Base-by-base conservation (phyloP, 805 yeast genomes). In the Candida yuanshanica region DNA sequence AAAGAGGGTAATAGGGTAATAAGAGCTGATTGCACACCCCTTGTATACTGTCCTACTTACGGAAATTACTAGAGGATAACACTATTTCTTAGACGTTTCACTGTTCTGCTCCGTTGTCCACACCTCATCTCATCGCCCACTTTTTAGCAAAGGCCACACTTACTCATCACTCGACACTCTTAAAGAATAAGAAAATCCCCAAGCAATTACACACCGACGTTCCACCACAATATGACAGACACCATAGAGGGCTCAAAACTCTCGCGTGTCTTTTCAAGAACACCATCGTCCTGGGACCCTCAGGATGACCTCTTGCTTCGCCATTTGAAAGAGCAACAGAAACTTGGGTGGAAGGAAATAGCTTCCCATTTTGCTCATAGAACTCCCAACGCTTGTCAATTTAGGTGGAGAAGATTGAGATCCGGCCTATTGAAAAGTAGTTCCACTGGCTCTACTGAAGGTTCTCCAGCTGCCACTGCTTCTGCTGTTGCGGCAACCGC, bases 361-460 rank as follows among this genome's bases (percentile, higher is more conserved):
- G 81, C 93, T 2, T 72, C 80, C 25, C 84, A 83, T 55, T 87
- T 87, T 60, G 72, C 77, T 33, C 82, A 82, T 58, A 68, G 95
- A 56, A 87, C 95, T 3, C 89, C 95, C 27, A 87, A 85, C 57
- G 95, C 95, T 2, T 85, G 95, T 53, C 95, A 85, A 63, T 85
- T 85, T 57, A 75, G 95, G 51, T 87, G 95, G 95, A 74, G 95
- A 59, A 64, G 95, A 47, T 64, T 80, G 36, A 75, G 66, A 47
- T 65, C 70, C 1, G 73, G 73, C 2, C 61, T 65, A 20, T 48
- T 68, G 38, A 68, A 69, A 44, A 37, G 55, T 16, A 40, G 49
- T 2, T 43, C 45, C 0, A 40, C 51, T 4, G 36, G 33, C 24
- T 37, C 46, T 32, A 35, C 57, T 44, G 36, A 51, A 13, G 21